Base-by-base conservation (phyloP, 108 stramenopile genomes). In the Cyclotella cryptica region DNA sequence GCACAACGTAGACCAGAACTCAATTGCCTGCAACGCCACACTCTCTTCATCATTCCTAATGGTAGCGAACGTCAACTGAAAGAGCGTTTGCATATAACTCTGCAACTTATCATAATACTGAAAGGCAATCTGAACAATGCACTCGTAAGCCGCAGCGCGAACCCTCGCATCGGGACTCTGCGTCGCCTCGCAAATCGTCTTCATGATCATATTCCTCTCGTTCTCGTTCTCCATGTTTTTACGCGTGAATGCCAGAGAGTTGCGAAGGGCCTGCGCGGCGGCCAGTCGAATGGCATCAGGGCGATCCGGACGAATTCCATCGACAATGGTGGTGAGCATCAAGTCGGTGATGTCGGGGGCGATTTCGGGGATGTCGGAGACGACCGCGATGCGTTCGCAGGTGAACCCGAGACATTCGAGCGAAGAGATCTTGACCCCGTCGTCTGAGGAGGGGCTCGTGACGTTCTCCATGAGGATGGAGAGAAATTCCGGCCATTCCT, bases 301-400 rank as follows among this genome's bases (percentile, higher is more conserved):
- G 22, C 95, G 81, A 63, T 91, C 88, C 28, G 85, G 66, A 18
- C 88, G 83, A 64, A 99, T 97, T n/a, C 97, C 97, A 76, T 98
- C 96, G 13, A 99, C 96, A 75, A 99, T 98, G 53, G 96, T 89
- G 49, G 95, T 98, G 59, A 99, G 88, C 91, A 99, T 99, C 35
- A 88, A 73, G 70, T 98, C 94, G 24, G 96, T 96, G 22, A 88
- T 86, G n/a, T 76, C 63, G 52, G 93, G 74, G 41, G 84, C 77
- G 61, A 98, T 91, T 71, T 94, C 93, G 27, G 91, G 90, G 14
- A 62, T 53, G 60, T 66, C 74, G 11, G 62, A 18, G 15, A 84
- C 86, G 11, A 75, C 24, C 6, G 84, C 86, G 68, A 92, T 83
- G 39, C 93, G 88, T 62, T 98, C 97, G 72, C 95, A 97, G 57